A percentile compares a stretch with the other conserved stretches of the same genome.
Conservation (phyloP, 75 land plant species). For the Chamaecyparis obtusa region DNA sequence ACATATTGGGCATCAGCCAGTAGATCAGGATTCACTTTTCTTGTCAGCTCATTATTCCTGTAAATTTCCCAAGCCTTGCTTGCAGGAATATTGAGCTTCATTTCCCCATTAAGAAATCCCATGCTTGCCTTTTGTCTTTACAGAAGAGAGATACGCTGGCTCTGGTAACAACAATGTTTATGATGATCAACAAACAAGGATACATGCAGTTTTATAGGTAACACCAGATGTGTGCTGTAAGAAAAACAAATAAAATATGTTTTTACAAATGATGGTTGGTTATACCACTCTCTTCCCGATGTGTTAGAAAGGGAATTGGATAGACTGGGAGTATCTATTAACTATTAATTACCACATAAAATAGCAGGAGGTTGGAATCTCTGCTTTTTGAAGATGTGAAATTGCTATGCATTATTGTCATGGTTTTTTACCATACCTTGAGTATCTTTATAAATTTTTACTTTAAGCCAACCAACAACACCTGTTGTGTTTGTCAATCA, state of each 20-base stretch:
- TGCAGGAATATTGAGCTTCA: constrained; percentile 31
- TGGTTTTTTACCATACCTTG: no score
- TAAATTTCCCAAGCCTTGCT: constrained; percentile 45
- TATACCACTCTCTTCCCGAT: background rate
- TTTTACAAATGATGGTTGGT: background rate
- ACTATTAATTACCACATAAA: background rate
- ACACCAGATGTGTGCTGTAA: background rate
- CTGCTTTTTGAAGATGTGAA: background rate
- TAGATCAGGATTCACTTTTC: constrained; percentile 35
- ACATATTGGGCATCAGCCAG: constrained; percentile 30
- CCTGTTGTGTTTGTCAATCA: no score
- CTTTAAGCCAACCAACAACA: no score
- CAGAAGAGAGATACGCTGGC: background rate
- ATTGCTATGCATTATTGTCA: no score
- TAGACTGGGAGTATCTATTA: background rate
- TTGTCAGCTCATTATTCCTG: constrained; percentile 28
- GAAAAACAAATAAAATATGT: background rate
- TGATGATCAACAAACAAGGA: background rate
- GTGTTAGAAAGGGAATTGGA: background rate
- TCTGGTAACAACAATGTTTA: no score
- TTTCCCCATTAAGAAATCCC: constrained; percentile 33
- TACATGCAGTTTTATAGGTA: background rate
- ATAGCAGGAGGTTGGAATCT: background rate
- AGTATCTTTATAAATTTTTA: no score
- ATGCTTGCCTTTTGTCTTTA: constrained; percentile 1